Evolutionary conservation across 2,329 filamentous ascomycete species (phyloP), one percentile per base, ranked within the genome.

Genomic region (Alternaria longipes): DNA sequence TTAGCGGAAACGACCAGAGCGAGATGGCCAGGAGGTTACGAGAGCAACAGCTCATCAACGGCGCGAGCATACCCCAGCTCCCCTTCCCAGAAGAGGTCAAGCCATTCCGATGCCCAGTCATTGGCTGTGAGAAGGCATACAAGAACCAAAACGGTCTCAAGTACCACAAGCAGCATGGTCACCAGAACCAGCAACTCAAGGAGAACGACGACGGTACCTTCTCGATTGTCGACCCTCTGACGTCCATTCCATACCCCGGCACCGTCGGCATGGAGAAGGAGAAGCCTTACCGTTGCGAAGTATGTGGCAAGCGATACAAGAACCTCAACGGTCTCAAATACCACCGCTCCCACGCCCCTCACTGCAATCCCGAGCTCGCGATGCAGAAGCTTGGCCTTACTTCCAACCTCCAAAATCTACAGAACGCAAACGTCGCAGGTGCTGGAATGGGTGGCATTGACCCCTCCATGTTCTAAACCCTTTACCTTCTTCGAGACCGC

Each of bases 181-280:
- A 99, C 78, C 93, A 96, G 74, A 98, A 94, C 64, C 95, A 99
- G 78, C 93, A 97, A 78, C 85, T 99, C 62, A 94, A 97, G 75
- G 94, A 97, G 78, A 99, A 99, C 72, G 91, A 92, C 16, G 95
- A 99, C 74, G 95, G 95, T 53, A 97, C 95, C 2, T 98, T 97
- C 77, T 98, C 94, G 0, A 99, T 99, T 68, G 94, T 99, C 53
- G 97, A 99, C 72, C 95, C 95, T 0, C 92, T 97, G 75, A 98
- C 95, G 0, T 95, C 92, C 28, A 88, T 93, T 1, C 95, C 95
- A 0, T 99, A 98, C 68, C 95, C 95, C 0, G 95, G 95, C 32
- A 98, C 95, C 1, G 84, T 97, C 36, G 95, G 95, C n/a, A 99
- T 99, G 95, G 95, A 99, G 82, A 99, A 98, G 79, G 94, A 98